Conservation (phyloP, 164 flowering plant species). For the Liquidambar formosana region DNA sequence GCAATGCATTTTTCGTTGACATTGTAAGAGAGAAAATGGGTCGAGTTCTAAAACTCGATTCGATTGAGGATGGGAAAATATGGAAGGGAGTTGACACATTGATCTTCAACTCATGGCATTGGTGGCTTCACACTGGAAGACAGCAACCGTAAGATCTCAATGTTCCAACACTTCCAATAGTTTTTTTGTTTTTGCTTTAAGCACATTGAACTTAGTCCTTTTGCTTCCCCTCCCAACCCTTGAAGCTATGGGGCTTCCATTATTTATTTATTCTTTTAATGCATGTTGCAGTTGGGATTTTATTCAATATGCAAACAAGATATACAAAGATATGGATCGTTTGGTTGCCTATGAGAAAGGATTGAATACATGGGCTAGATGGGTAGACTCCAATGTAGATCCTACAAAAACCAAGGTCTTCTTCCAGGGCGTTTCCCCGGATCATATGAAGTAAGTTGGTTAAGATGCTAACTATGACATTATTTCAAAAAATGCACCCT, state of each 20-base stretch:
- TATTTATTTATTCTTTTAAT: background rate
- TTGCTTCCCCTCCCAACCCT: too few species aligned
- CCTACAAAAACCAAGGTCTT: slow-evolving; percentile 19
- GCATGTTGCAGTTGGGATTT: slow-evolving; percentile 27
- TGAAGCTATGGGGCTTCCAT: too few species aligned
- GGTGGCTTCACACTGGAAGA: too few species aligned
- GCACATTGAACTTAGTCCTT: background rate
- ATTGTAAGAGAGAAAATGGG: slow-evolving; percentile 1
- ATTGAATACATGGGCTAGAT: slow-evolving; percentile 23
- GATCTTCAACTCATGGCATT: too few species aligned
- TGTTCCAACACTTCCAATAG: too few species aligned
- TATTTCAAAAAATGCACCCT: too few species aligned
- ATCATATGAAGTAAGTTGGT: slow-evolving; percentile 12
- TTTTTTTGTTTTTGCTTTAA: background rate
- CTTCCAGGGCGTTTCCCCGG: slow-evolving; percentile 21
- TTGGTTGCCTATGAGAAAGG: slow-evolving; percentile 18
- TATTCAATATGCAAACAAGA: slow-evolving; percentile 1
- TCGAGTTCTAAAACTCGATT: slow-evolving; percentile 17
- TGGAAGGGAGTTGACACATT: slow-evolving; percentile 14
- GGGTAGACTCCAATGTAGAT: slow-evolving; percentile 23
- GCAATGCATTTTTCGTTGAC: slow-evolving; percentile 15
- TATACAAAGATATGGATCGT: slow-evolving; percentile 19
- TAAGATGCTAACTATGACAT: too few species aligned
- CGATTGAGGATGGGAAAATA: background rate
- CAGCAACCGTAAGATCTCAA: slow-evolving; percentile 12